Percentiles rank a stretch among this genome's conserved stretches.
Evolutionary conservation across 192 early-diverging fungal genomes (phyloP).

Genomic region (Backusella tarrabulga): DNA sequence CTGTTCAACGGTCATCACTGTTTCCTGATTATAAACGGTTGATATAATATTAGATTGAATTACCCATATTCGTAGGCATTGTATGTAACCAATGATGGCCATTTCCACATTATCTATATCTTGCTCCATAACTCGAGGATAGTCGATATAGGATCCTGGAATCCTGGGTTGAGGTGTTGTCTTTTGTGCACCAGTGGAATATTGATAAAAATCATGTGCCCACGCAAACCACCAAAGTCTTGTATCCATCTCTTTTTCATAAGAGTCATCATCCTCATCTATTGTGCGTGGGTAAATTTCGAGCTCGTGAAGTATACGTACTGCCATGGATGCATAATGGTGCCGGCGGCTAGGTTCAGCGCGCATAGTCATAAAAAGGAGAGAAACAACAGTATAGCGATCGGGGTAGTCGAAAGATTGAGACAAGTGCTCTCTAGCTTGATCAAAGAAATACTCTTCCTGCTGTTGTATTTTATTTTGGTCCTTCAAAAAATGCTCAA

Average conservation of each 20-base stretch:
- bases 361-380: slow-evolving; percentile 23
- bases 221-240: slow-evolving; percentile 42
- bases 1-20: slow-evolving; percentile 31
- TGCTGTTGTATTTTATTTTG: slow-evolving; percentile 29
- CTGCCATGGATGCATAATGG: slow-evolving; percentile 33
- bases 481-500: slow-evolving; percentile 13
- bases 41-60: slow-evolving; percentile 35
- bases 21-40: slow-evolving; percentile 27
- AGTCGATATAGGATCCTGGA: slow-evolving; percentile 20
- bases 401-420: slow-evolving; percentile 36
- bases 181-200: slow-evolving; percentile 24
- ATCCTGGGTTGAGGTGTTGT: slow-evolving; percentile 23
- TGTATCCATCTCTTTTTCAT: slow-evolving; percentile 36
- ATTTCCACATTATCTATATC: slow-evolving; percentile 31
- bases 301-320: slow-evolving; percentile 27
- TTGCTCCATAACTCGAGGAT: slow-evolving; percentile 28
- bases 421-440: slow-evolving; percentile 23
- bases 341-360: slow-evolving; percentile 22
- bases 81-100: slow-evolving; percentile 14
- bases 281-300: slow-evolving; percentile 34
- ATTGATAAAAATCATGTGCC: slow-evolving; percentile 34
- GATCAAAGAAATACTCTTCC: slow-evolving; percentile 36
- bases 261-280: slow-evolving; percentile 16
- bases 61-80: slow-evolving; percentile 27
- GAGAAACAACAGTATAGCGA: slow-evolving; percentile 26